phyloP scores from a whole-genome alignment of 371 early-diverging fungal species.

The Dichotomocladium elegans region DNA sequence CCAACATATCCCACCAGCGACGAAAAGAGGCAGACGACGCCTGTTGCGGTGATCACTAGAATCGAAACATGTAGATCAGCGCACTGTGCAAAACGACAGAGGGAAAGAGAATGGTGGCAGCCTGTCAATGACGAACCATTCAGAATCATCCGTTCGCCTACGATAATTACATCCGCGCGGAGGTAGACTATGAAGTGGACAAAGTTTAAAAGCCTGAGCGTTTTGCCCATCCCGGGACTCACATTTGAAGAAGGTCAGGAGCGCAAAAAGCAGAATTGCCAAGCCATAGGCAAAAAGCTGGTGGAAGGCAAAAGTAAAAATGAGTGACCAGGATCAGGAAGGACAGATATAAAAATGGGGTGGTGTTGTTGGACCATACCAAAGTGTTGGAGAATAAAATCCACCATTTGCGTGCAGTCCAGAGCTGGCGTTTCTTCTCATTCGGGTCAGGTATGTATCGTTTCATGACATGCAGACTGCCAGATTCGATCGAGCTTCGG shows the following conservation, averaged over 20 bases:
- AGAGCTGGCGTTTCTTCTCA: slow-evolving; percentile 34
- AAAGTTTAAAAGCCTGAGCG: not conserved
- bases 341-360: not conserved
- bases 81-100: not conserved
- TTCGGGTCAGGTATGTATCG: slow-evolving; percentile 24
- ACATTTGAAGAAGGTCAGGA: slow-evolving; percentile 47
- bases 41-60: slow-evolving; percentile 46
- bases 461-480: slow-evolving; percentile 31
- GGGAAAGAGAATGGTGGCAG: too few species aligned
- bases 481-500: slow-evolving; percentile 2
- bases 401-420: slow-evolving; percentile 54
- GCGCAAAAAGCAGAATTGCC: slow-evolving; percentile 23
- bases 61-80: not conserved
- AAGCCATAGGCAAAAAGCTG: slow-evolving; percentile 50
- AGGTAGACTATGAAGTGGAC: slow-evolving; percentile 25
- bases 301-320: too few species aligned
- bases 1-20: slow-evolving; percentile 52
- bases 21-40: slow-evolving; percentile 41
- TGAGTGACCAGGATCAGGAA: not conserved
- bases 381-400: slow-evolving; percentile 49
- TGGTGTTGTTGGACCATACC: slow-evolving; percentile 22
- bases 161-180: slow-evolving; percentile 42
- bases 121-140: slow-evolving; percentile 35
- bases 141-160: slow-evolving; percentile 39
- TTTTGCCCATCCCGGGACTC: slow-evolving; percentile 5